These are phyloP conservation scores for Neurospora sp. DNA, from an alignment of 495 filamentous ascomycete genomes.

Conservation along the genomic window DNA sequence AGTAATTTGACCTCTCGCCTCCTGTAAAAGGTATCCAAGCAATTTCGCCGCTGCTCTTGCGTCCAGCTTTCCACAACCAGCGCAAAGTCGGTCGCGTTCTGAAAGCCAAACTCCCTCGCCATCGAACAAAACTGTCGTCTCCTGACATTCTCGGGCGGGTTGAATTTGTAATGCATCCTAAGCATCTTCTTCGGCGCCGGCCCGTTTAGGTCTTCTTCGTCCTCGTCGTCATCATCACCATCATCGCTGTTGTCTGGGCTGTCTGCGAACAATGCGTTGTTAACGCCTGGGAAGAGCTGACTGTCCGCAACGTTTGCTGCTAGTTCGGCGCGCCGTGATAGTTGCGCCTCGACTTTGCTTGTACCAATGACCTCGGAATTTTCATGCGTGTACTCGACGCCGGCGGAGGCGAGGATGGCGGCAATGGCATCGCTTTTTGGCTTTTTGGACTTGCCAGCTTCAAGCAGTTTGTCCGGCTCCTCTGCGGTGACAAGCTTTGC, in stretches of 20 bases:
- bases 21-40: constrained; percentile 73
- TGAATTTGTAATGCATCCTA: constrained; percentile 50
- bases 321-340: constrained; percentile 66
- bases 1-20: constrained; percentile 31
- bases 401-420: constrained; percentile 79
- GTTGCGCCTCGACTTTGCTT: constrained; percentile 68
- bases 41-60: constrained; percentile 69
- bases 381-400: constrained; percentile 92
- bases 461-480: constrained; percentile 26
- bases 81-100: constrained; percentile 75
- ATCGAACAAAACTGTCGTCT: constrained; percentile 84
- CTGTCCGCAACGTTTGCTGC: constrained; percentile 39
- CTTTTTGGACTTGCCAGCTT: constrained; percentile 20
- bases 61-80: constrained; percentile 91
- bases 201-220: not conserved
- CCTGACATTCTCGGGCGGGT: constrained; percentile 65
- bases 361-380: constrained; percentile 94
- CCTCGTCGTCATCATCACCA: not conserved
- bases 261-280: constrained; percentile 25
- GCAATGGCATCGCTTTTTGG: constrained; percentile 65
- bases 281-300: constrained; percentile 2
- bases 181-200: constrained; percentile 20
- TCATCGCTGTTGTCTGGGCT: constrained; percentile 12
- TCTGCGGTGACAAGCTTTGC: constrained; percentile 58
- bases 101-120: constrained; percentile 70